Conservation (phyloP, 768 basidiomycete genomes). For the Rhizopogon salebrosus region DNA sequence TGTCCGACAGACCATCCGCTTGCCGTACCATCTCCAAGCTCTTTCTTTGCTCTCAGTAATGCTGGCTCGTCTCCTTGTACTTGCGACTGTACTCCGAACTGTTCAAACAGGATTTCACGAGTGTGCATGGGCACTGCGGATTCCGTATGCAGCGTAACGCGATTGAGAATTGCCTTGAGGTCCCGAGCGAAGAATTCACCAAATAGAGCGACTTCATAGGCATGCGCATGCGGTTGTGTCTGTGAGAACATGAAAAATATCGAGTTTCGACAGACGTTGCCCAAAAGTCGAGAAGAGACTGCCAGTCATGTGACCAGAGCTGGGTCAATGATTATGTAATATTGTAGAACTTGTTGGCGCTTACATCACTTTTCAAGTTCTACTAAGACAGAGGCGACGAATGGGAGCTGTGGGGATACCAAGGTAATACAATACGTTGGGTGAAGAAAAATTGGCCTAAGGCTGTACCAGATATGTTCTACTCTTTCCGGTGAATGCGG, state of each 20-base stretch:
- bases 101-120: slow-evolving; percentile 79
- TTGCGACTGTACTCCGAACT: slow-evolving; percentile 60
- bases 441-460: no score
- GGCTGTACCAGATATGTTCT: no score
- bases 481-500: no score
- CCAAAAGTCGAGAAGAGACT: no score
- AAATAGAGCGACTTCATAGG: slow-evolving; percentile 78
- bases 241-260: slow-evolving; percentile 15
- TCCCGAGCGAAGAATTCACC: slow-evolving; percentile 79
- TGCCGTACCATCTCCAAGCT: slow-evolving; percentile 49
- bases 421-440: no score
- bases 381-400: no score
- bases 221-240: slow-evolving; percentile 36
- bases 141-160: slow-evolving; percentile 78
- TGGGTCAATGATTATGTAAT: no score
- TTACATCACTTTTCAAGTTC: no score
- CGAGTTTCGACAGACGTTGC: no score
- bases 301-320: no score
- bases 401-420: no score
- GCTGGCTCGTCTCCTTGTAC: slow-evolving; percentile 66
- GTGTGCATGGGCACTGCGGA: slow-evolving; percentile 69
- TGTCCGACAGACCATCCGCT: slow-evolving; percentile 53
- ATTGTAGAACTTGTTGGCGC: no score
- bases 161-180: slow-evolving; percentile 71
- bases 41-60: slow-evolving; percentile 69